Base-by-base conservation (phyloP, 495 filamentous ascomycete genomes). In the Trichoderma gamsii region DNA sequence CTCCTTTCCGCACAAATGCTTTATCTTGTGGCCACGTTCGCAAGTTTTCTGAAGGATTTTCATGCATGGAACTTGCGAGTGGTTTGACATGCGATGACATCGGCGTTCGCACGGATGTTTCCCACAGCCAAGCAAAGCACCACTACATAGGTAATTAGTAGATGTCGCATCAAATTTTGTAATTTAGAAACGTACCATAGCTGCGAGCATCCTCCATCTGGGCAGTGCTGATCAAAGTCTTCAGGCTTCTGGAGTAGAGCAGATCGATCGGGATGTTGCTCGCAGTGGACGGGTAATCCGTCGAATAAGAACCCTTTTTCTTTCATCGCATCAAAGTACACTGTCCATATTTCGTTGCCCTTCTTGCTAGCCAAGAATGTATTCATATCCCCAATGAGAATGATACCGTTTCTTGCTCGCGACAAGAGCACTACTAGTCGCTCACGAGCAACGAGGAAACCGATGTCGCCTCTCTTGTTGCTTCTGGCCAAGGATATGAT, bases 401-500 rank as follows among this genome's bases (percentile, higher is more conserved):
- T 85, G 12, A 93, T 74, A 0, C 76, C 81, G 66, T 90, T 77
- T 1, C 90, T 83, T 3, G 91, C 90, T 71, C 91, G 77, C 0
- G 90, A 92, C 0, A 93, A 73, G 0, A 92, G 79, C 0, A 94
- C 90, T 68, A 92, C 93, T 1, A 92, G 69, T 9, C 91, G 79
- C 71, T 94, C 81, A 0, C 87, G 86, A 0, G 86, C 77, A 12
- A 80, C 69, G 87, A 94, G 90, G 76, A 94, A 94, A 0, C 91
- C 90, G 44, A 92, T 89, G 46, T 92, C 88, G 0, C 84, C 80
- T 0, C 68, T 67, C 1, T 75, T 69, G 70, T 93, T 94, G 73
- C 89, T 89, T 13, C 91, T 79, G 0, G 89, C 91, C 6, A 93
- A 74, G 0, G 84, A 85, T 0, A 76, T 87, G 43, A 94, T 81